A percentile compares a stretch with the other conserved stretches of the same genome.
These are phyloP conservation scores for Passalora sequoiae DNA, from an alignment of 2,329 filamentous ascomycete genomes.

Conservation along the genomic window DNA sequence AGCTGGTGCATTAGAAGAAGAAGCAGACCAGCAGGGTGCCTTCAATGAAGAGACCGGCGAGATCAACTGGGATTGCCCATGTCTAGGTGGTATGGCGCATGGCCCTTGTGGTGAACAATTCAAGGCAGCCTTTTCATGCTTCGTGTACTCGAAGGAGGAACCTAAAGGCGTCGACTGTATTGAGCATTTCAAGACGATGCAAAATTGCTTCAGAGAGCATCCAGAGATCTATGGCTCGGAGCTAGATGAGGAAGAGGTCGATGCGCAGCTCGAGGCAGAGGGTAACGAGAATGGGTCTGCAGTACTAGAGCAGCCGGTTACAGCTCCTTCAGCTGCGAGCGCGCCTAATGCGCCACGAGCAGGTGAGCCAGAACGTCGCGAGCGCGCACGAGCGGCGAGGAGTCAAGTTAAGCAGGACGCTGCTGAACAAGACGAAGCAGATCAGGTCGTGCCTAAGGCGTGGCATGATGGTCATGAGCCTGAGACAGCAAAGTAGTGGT, in stretches of 20 bases:
- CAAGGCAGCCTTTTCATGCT: slow-evolving; percentile 93
- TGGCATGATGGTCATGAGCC: slow-evolving; percentile 38
- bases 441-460: slow-evolving; percentile 46
- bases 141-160: slow-evolving; percentile 90
- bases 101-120: slow-evolving; percentile 95
- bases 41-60: slow-evolving; percentile 98
- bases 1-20: slow-evolving; percentile 63
- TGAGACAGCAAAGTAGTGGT: slow-evolving; percentile 4
- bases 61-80: slow-evolving; percentile 99
- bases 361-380: slow-evolving; percentile 21
- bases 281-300: slow-evolving; percentile 13
- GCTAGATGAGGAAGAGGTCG: slow-evolving; percentile 69
- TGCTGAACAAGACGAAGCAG: slow-evolving; percentile 37
- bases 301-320: slow-evolving; percentile 5
- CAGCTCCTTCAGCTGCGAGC: slow-evolving; percentile 2
- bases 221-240: slow-evolving; percentile 91
- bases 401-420: slow-evolving; percentile 33
- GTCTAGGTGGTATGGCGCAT: slow-evolving; percentile 92
- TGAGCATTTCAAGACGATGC: slow-evolving; percentile 68
- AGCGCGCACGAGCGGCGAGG: slow-evolving; percentile 28
- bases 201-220: slow-evolving; percentile 89
- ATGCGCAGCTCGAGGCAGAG: slow-evolving; percentile 21
- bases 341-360: slow-evolving; percentile 6
- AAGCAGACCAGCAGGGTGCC: slow-evolving; percentile 80
- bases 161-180: slow-evolving; percentile 59